Base-by-base conservation (phyloP, 2,329 filamentous ascomycete species). In the Coniosporium tulheliwenetii region DNA sequence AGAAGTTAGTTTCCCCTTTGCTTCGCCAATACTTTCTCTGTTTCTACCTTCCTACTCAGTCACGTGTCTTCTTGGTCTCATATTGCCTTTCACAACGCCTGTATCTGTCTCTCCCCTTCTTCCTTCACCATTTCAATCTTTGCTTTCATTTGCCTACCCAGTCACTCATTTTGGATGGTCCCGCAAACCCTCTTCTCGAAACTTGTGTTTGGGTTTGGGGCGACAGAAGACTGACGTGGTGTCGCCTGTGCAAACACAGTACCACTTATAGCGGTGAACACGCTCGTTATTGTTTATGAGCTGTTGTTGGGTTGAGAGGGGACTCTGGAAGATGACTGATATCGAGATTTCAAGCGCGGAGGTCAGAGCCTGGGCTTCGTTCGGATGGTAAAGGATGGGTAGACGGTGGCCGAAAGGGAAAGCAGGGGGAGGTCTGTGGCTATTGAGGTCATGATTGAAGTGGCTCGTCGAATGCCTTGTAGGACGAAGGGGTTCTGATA, bases 181-280 rank as follows among this genome's bases (percentile, higher is more conserved):
- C 19, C 7, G 19, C 19, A 26, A 7, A 26, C 7, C 7, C 3
- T 26, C 19, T 26, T 26, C 19, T 26, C 7, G 8, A 16, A 29
- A 36, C 14, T 34, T 39, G 39, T 39, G 40, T 40, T 40, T 14
- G 30, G 30, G 8, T 29, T 26, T 16, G 30, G 19, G 14, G 36
- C 13, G 19, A 40, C 35, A 8, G 32, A 36, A 5, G 8, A 26
- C 26, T 29, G 10, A 30, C 5, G 32, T 33, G 32, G 19, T 26
- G 19, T 26, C 19, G 19, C 3, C 7, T 26, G 19, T 3, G 37
- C 30, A 38, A 45, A 40, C 12, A 38, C 34, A 91, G 85, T 89
- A 70, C 86, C 85, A 10, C 63, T 93, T 47, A 93, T 93, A 61
- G 74, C 77, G 46, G 76, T 89, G 53, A 93, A 93, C 60, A 77